Conservation (phyloP, 768 basidiomycete species). For the Amyloporia xantha region DNA sequence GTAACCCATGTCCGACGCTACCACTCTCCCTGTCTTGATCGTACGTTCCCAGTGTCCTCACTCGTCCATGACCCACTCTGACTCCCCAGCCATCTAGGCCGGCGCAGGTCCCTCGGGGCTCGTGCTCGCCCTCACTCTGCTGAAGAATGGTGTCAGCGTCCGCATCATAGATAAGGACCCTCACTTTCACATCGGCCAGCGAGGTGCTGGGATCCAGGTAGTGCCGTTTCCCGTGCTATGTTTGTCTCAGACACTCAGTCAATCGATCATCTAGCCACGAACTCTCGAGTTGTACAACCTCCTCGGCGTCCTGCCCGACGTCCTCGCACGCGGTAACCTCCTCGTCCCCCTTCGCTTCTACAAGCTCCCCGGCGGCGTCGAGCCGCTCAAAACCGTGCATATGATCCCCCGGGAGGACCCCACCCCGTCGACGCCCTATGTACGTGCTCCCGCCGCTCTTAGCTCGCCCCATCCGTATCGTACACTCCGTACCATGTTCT, state of each 20-base stretch:
- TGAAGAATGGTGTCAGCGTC: slow-evolving; percentile 15
- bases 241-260: not conserved
- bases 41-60: too few species aligned
- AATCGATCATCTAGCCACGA: slow-evolving; percentile 11
- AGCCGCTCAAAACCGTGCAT: slow-evolving; percentile 2
- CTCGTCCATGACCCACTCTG: too few species aligned
- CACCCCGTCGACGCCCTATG: slow-evolving; percentile 14
- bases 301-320: slow-evolving; percentile 14
- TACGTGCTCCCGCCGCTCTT: slow-evolving; percentile 5
- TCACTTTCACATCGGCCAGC: slow-evolving; percentile 15
- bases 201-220: slow-evolving; percentile 24
- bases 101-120: too few species aligned
- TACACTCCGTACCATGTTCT: not conserved
- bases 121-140: slow-evolving; percentile 10
- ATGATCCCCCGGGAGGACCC: not conserved
- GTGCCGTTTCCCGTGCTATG: not conserved
- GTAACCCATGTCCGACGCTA: too few species aligned
- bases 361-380: slow-evolving; percentile 13
- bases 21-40: too few species aligned
- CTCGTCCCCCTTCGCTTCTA: slow-evolving; percentile 7
- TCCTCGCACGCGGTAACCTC: not conserved
- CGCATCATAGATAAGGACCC: slow-evolving; percentile 15
- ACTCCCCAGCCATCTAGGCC: slow-evolving; percentile 1
- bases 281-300: slow-evolving; percentile 14
- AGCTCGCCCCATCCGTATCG: not conserved